Conservation (phyloP, 768 basidiomycete genomes). For the Hygrophorus russula region DNA sequence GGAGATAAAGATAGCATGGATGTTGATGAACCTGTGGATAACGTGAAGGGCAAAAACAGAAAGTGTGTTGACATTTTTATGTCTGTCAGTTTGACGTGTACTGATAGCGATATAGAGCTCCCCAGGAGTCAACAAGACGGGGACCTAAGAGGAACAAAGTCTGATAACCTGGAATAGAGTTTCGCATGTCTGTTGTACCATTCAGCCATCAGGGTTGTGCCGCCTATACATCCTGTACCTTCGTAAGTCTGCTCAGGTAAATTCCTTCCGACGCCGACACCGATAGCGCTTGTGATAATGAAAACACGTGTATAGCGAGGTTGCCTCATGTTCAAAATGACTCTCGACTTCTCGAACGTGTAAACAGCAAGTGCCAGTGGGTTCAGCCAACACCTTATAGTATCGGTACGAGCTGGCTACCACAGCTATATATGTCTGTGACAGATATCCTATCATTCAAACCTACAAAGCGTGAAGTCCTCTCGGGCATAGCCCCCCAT, state of each 20-base stretch:
- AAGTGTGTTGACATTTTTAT: slow-evolving; percentile 32
- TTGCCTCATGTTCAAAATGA: slow-evolving; percentile 3
- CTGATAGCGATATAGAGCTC: slow-evolving; percentile 18
- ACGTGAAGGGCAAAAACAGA: slow-evolving; percentile 42
- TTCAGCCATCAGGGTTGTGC: too few species aligned
- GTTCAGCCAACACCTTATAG: too few species aligned
- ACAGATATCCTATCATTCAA: slow-evolving; percentile 11
- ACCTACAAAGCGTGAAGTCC: slow-evolving; percentile 29
- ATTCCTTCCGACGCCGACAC: too few species aligned
- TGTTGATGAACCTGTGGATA: slow-evolving; percentile 46
- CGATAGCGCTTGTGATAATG: too few species aligned
- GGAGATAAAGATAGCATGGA: slow-evolving; percentile 44
- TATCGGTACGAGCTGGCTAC: slow-evolving; percentile 24
- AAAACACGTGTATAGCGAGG: not conserved
- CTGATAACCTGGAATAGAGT: slow-evolving; percentile 12
- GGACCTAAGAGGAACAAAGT: slow-evolving; percentile 50
- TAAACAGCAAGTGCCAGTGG: too few species aligned
- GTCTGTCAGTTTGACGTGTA: slow-evolving; percentile 1
- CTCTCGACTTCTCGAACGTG: too few species aligned
- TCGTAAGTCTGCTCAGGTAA: too few species aligned
- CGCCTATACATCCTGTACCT: too few species aligned
- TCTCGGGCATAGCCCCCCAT: slow-evolving; percentile 34
- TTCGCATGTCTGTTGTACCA: too few species aligned
- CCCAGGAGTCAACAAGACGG: slow-evolving; percentile 35
- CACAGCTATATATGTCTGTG: slow-evolving; percentile 4